Percentiles rank a stretch among this genome's conserved stretches.
phyloP scores from a whole-genome alignment of 2,329 filamentous ascomycete species.

The Xylariaceae sp. region DNA sequence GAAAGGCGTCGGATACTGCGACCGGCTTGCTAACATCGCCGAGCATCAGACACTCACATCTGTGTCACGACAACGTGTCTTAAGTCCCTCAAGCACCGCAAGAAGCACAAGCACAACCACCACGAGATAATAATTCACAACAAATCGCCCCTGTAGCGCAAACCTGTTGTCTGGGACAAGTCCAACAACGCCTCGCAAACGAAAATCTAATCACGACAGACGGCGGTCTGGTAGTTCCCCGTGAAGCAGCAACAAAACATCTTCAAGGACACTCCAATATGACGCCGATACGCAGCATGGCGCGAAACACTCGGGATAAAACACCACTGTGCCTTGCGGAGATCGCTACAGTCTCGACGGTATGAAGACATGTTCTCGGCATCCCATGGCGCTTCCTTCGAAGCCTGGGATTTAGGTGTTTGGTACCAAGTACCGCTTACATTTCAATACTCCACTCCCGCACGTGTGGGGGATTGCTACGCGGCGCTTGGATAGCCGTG shows the following conservation, averaged over 20 bases:
- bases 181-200: background rate
- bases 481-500: constrained; percentile 27
- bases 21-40: no score
- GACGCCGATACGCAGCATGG: constrained; percentile 19
- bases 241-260: background rate
- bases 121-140: background rate
- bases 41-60: no score
- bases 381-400: constrained; percentile 26
- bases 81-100: constrained; percentile 5
- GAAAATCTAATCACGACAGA: constrained; percentile 4
- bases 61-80: no score
- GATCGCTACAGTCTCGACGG: constrained; percentile 15
- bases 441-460: constrained; percentile 39
- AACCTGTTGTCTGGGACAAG: constrained; percentile 6
- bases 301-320: constrained; percentile 11
- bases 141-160: background rate
- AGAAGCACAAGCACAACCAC: constrained; percentile 5
- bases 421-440: constrained; percentile 40
- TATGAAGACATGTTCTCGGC: constrained; percentile 15
- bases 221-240: constrained; percentile 1
- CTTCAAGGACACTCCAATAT: constrained; percentile 15
- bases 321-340: constrained; percentile 13
- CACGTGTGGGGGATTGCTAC: constrained; percentile 37
- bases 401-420: constrained; percentile 36
- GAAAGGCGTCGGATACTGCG: no score